Evolutionary conservation across 2,329 filamentous ascomycete genomes (phyloP), one percentile per base, ranked within the genome.

Genomic region (Fusarium sp.): DNA sequence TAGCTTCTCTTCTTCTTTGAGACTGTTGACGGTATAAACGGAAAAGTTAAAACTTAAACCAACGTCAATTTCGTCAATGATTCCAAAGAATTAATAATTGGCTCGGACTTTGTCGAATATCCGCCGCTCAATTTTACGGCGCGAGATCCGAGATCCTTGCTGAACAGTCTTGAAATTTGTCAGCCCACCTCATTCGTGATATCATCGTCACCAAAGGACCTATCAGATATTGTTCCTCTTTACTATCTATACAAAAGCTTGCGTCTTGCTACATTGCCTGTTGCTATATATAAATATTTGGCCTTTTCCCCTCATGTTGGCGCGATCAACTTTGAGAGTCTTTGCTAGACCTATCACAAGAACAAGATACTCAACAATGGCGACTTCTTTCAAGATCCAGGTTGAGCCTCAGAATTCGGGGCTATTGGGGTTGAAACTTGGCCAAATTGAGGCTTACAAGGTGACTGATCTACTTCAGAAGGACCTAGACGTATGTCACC

Each of bases 401-500:
- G 78, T 90, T 53, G 74, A 77, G 7, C 76, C 83, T 3, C 76
- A 83, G 5, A 82, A 88, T 54, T 85, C 84, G 0, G 88, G 87
- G 7, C 75, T 89, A 10, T 80, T 85, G 68, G 77, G 77, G 10
- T 60, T 83, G 76, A 64, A 81, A 65, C 80, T 87, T 76, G 86
- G 82, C 5, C 79, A 86, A 4, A 88, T 89, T 33, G 85, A 89
- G 0, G 92, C 93, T 0, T 80, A 82, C 38, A 89, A 83, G 62
- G 84, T 87, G 2, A 91, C 89, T 6, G 83, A 92, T 66, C 80
- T 97, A 6, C 81, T 98, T 20, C 92, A 97, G 76, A 82, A 89
- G 59, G 94, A 97, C 74, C 85, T 96, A 68, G 87, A 89, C 80
- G 82, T 85, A 71, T 31, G 75, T 6, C 5, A 8, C 24, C 26